These are phyloP conservation scores for Paecilomyces sp. DNA, from an alignment of 2,329 filamentous ascomycete species.

Conservation along the genomic window DNA sequence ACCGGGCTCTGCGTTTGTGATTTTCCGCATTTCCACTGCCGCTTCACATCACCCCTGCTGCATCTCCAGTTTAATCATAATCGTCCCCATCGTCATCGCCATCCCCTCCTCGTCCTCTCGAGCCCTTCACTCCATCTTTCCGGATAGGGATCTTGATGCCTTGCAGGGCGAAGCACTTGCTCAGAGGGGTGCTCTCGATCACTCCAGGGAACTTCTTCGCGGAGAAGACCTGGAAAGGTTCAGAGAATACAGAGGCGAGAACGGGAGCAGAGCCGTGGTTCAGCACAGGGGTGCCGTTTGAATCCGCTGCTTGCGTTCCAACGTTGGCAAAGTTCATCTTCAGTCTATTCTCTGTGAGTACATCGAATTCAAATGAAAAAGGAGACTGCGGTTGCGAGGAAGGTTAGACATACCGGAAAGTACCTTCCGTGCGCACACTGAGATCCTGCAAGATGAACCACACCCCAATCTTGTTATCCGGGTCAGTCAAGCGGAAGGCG, in stretches of 20 bases:
- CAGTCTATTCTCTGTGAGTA: slow-evolving; percentile 35
- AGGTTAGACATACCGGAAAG: slow-evolving; percentile 63
- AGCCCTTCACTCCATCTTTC: slow-evolving; percentile 62
- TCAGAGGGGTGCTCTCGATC: slow-evolving; percentile 83
- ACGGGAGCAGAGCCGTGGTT: slow-evolving; percentile 72
- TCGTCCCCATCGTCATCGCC: background rate
- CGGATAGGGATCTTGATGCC: slow-evolving; percentile 96
- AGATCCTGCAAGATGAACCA: slow-evolving; percentile 97
- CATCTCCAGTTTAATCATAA: background rate
- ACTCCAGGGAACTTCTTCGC: slow-evolving; percentile 98
- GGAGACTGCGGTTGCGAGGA: background rate
- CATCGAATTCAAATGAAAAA: background rate
- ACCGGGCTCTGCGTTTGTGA: background rate
- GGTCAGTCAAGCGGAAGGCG: slow-evolving; percentile 75
- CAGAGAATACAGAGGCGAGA: slow-evolving; percentile 77
- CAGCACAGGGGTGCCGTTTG: slow-evolving; percentile 42
- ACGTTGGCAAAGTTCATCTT: slow-evolving; percentile 82
- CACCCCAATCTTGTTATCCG: slow-evolving; percentile 72
- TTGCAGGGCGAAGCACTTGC: slow-evolving; percentile 86
- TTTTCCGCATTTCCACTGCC: background rate
- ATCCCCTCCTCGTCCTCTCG: background rate
- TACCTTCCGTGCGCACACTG: slow-evolving; percentile 86
- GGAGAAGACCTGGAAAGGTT: slow-evolving; percentile 86
- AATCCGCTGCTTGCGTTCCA: slow-evolving; percentile 42
- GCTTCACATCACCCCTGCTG: background rate